Base-by-base conservation (phyloP, 441 rosid genomes). In the Jatropha podagrica region DNA sequence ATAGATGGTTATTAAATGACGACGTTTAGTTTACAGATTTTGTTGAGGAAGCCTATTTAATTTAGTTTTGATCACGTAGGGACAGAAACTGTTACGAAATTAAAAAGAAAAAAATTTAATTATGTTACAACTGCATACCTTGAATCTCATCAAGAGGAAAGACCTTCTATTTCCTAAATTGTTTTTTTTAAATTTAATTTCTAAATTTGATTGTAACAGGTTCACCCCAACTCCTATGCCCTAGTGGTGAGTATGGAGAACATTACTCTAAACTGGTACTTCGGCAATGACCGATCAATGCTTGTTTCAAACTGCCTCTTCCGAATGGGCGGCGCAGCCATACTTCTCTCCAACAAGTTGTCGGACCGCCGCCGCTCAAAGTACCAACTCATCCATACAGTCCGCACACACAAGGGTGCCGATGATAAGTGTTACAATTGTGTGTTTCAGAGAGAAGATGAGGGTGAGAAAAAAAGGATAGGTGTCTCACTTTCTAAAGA, bases 291-390 rank as follows among this genome's bases (percentile, higher is more conserved):
- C 83, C 83, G 93, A 41, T 92, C 98, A 41, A 94, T 92, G 97
- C 83, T 94, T 51, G 87, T 94, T 51, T 89, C 95, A 8, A 95
- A 95, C 80, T 95, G 97, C 83, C 79, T 92, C 17, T 95, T 95
- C 82, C 88, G 98, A 13, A 87, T 94, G 92, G 97, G 98, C 3
- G 97, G 95, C 0, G 97, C 97, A 0, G 98, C 98, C 10, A 85
- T 95, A 74, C 88, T 95, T 64, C 89, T 95, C 78, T 89, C 98
- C 5, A 95, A 89, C 88, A 85, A 84, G 38, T 60, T 78, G 51
- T 78, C 81, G 14, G 97, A 95, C 81, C 82, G 88, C 80, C 72
- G 82, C 75, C 84, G 91, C 18, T 90, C 98, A 56, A 95, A 95
- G 82, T 95, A 92, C 81, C 86, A 87, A 78, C 79, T 95, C 11